Base-by-base conservation (phyloP, 306 rosid genomes). In the Dalbergia cochinchinensis region DNA sequence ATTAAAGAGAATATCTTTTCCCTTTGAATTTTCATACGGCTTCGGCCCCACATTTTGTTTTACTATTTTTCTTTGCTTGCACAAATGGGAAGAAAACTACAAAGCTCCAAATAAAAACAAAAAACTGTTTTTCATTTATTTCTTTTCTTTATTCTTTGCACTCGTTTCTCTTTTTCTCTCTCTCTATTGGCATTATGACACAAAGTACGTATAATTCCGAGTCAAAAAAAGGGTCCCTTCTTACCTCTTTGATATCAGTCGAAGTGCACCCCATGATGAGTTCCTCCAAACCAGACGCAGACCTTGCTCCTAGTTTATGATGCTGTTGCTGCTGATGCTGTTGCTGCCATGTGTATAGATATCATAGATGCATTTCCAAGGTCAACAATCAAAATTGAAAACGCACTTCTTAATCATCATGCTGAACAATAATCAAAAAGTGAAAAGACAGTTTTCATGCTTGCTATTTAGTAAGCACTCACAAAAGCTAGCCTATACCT, bases 191-290 rank as follows among this genome's bases (percentile, higher is more conserved):
- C 76, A 78, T 71, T n/a, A 87, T 80, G 88, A 85, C 48, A 86
- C 70, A 74, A 79, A 71, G 68, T 81, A 76, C 86, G 86, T 91
- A 66, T 67, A 89, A 79, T 91, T 87, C 88, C 51, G 90, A 77
- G 92, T 87, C 83, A 90, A 94, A 90, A 90, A 90, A 90, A 53
- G 22, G 20, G 92, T 67, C 58, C 0, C 51, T 15, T 85, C 86
- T 89, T 83, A 94, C 98, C 87, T 88, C 93, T 88, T 92, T 92
- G 77, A 94, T 84, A 82, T 88, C 88, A 84, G 87, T 64, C 31
- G 98, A 92, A 84, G 98, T 90, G 97, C 98, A 92, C 5, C 96
- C 96, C 98, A 94, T 94, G 34, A 94, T 94, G 87, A 94, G 94
- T 90, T 94, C 98, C 80, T 94, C 98, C 87, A 94, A 91, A 22